Conservation (phyloP, 768 basidiomycete species). For the Chalciporus piperatus region DNA sequence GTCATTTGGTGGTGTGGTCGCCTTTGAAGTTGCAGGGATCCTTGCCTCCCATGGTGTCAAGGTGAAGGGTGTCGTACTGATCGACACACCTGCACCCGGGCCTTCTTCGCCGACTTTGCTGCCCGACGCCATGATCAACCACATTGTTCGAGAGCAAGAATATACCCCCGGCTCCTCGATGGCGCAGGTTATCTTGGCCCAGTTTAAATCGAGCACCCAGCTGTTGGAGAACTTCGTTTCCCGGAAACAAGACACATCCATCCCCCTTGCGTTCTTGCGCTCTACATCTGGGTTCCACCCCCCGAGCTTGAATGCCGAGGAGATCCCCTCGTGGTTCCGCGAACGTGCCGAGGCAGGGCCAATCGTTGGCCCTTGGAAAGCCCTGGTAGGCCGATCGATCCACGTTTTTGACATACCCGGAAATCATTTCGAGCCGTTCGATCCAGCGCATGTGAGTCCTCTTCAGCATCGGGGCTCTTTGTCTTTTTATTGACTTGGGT, state of each 20-base stretch:
- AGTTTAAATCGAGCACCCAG: slow-evolving; percentile 48
- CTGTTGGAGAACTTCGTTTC: slow-evolving; percentile 50
- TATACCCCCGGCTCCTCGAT: slow-evolving; percentile 30
- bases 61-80: slow-evolving; percentile 59
- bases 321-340: slow-evolving; percentile 52
- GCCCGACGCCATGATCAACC: slow-evolving; percentile 50
- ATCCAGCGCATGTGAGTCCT: slow-evolving; percentile 44
- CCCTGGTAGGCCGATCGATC: slow-evolving; percentile 35
- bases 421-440: slow-evolving; percentile 63
- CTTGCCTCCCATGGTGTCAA: slow-evolving; percentile 38
- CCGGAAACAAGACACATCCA: slow-evolving; percentile 18
- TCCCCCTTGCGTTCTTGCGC: slow-evolving; percentile 50
- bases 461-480: background rate
- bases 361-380: slow-evolving; percentile 47
- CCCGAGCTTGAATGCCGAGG: slow-evolving; percentile 16
- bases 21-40: slow-evolving; percentile 60
- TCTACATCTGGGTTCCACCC: slow-evolving; percentile 46
- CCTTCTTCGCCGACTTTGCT: slow-evolving; percentile 51
- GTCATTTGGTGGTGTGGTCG: slow-evolving; percentile 76
- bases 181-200: slow-evolving; percentile 39
- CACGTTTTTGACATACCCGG: slow-evolving; percentile 58
- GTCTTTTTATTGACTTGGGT: background rate
- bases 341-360: slow-evolving; percentile 38
- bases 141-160: slow-evolving; percentile 35
- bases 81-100: slow-evolving; percentile 69